Conservation (phyloP, 306 rosid genomes). For the Hippophae rhamnoides region DNA sequence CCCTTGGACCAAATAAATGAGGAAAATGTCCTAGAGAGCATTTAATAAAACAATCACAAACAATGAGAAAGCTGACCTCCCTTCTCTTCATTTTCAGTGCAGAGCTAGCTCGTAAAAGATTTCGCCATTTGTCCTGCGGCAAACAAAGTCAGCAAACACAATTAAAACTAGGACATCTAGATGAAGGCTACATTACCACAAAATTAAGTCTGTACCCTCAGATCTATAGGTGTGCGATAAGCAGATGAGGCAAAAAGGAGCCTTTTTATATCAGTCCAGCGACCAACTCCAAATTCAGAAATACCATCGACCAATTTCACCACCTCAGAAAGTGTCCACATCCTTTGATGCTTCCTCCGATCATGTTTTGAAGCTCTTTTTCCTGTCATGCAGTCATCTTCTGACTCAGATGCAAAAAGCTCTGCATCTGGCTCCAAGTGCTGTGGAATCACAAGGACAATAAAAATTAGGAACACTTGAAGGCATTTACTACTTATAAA, state of each 20-base stretch:
- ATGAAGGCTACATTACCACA: constrained; percentile 10
- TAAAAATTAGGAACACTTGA: constrained; percentile 5
- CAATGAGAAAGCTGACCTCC: constrained; percentile 43
- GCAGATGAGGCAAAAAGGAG: constrained; percentile 50
- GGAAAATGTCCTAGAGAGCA: neutral
- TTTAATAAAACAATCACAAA: neutral
- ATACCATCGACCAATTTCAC: constrained; percentile 78
- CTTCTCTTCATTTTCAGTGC: constrained; percentile 32
- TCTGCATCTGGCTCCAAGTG: constrained; percentile 36
- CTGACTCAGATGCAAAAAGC: constrained; percentile 38
- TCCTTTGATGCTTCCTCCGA: constrained; percentile 84
- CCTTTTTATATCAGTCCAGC: constrained; percentile 84
- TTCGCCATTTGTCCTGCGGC: constrained; percentile 96
- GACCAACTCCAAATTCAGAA: constrained; percentile 87
- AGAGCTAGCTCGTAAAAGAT: constrained; percentile 63
- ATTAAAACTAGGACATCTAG: constrained; percentile 14
- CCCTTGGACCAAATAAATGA: neutral
- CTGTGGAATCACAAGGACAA: constrained; percentile 23
- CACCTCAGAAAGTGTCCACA: constrained; percentile 83
- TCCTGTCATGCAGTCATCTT: constrained; percentile 28
- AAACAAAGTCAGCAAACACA: constrained; percentile 13
- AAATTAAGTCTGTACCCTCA: constrained; percentile 51
- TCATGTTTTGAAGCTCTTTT: constrained; percentile 48
- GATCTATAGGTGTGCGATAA: constrained; percentile 90
- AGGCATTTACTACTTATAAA: neutral